Base-by-base conservation (phyloP, 192 early-diverging fungal genomes). In the Backusella australiensis region DNA sequence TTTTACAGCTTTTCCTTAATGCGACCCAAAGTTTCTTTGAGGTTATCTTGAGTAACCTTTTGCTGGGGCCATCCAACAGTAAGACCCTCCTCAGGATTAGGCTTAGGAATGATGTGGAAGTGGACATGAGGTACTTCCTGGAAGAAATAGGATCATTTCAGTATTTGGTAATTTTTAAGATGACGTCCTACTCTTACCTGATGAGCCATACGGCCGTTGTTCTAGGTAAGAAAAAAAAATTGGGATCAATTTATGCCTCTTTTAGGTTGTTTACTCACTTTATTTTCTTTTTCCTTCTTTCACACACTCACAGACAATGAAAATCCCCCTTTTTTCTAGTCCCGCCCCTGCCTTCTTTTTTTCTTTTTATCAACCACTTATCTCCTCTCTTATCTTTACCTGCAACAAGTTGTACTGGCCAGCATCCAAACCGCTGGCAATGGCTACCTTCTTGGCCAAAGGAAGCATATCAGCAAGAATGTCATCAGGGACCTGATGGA, bases 81-180 rank as follows among this genome's bases (percentile, higher is more conserved):
- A 36, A 96, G 79, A 34, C 95, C 95, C 68, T 94, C 90, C 11
- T 86, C 83, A 7, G 82, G 82, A 67, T 85, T 89, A 34, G 82
- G 83, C 84, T 93, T 93, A 52, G 93, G 93, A 69, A 95, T 96
- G 70, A 97, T 86, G 73, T 98, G 97, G 87, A 98, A 96, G 75
- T 99, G 97, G 11, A 99, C 97, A 78, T 99, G 97, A 29, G 88
- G 87, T 0, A 99, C 95, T 70, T 86, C 90, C 90, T 96, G 85
- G 77, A 65, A 53, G 69, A 63, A 66, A 65, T n/a, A 67, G 19
- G 73, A 63, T 63, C 56, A 63, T 12, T 34, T 14, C n/a, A 75
- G 6, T 63, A 26, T 38, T 49, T 26, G 9, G 72, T 75, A 65
- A 36, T 21, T 29, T 3, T 46, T 17, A 7, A 63, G 26, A 63